A percentile compares a stretch with the other conserved stretches of the same genome.
Evolutionary conservation across 2,329 filamentous ascomycete genomes (phyloP).

Genomic region (Fusarium mexicanum): DNA sequence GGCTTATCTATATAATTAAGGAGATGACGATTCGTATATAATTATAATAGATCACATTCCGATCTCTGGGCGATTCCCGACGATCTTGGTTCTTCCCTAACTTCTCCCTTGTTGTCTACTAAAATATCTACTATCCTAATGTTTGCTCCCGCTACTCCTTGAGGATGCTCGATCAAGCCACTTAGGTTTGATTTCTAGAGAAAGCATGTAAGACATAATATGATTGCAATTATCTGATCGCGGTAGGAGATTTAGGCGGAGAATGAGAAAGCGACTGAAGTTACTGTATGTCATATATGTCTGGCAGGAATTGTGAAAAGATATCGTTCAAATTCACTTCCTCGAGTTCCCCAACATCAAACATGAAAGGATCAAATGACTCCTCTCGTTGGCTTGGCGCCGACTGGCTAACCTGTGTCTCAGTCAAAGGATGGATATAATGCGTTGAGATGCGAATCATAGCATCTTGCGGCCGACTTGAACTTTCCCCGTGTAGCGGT

Average conservation of each 20-base stretch:
- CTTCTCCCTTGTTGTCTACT: background rate
- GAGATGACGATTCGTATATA: too few relatives aligned
- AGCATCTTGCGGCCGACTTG: background rate
- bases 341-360: conserved; percentile 1
- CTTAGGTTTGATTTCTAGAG: background rate
- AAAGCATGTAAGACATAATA: too few relatives aligned
- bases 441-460: conserved; percentile 8
- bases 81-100: background rate
- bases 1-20: too few relatives aligned
- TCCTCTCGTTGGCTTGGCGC: background rate
- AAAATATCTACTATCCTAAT: too few relatives aligned
- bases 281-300: background rate
- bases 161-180: background rate
- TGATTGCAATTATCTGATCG: background rate
- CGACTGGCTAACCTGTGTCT: background rate
- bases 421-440: conserved; percentile 1
- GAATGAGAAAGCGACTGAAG: too few relatives aligned
- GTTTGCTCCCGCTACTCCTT: background rate
- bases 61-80: too few relatives aligned
- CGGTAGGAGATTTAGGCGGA: too few relatives aligned
- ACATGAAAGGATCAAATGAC: background rate
- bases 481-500: background rate
- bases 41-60: background rate
- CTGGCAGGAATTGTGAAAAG: background rate
- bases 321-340: conserved; percentile 10